A percentile compares a stretch with the other conserved stretches of the same genome.
Evolutionary conservation across 2,329 filamentous ascomycete genomes (phyloP).

Genomic region (Trichophyton rubrum): DNA sequence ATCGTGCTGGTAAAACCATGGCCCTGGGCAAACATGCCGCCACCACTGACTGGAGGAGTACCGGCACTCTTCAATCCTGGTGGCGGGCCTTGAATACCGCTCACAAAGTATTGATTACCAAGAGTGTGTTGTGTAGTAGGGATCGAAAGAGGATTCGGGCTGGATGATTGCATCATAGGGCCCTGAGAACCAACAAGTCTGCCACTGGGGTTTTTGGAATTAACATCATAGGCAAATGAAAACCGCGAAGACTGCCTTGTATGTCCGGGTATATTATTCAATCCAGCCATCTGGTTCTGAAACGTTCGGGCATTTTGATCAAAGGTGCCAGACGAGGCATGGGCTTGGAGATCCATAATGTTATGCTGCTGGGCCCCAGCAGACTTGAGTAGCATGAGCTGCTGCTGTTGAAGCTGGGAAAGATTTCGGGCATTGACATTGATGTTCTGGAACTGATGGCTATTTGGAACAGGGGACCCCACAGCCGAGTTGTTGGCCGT

Average conservation of each 20-base stretch:
- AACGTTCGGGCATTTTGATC: constrained; percentile 35
- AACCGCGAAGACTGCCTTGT: constrained; percentile 75
- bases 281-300: constrained; percentile 37
- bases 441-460: constrained; percentile 39
- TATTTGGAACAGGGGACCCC: constrained; percentile 30
- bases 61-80: constrained; percentile 91
- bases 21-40: constrained; percentile 78
- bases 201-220: constrained; percentile 42
- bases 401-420: constrained; percentile 68
- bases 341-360: constrained; percentile 33
- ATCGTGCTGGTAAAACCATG: constrained; percentile 65
- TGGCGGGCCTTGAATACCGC: constrained; percentile 80
- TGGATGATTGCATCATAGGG: constrained; percentile 27
- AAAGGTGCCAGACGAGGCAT: constrained; percentile 20
- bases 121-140: constrained; percentile 31
- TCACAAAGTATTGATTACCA: constrained; percentile 62
- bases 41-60: constrained; percentile 70
- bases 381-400: constrained; percentile 53
- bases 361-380: constrained; percentile 48
- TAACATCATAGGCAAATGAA: constrained; percentile 66
- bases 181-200: constrained; percentile 43
- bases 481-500: constrained; percentile 33
- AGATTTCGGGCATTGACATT: constrained; percentile 58
- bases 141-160: constrained; percentile 27
- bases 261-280: constrained; percentile 52